A percentile compares a stretch with the other conserved stretches of the same genome.
Evolutionary conservation across 2,329 filamentous ascomycete species (phyloP).

Genomic region (Fusarium tjaetaba): DNA sequence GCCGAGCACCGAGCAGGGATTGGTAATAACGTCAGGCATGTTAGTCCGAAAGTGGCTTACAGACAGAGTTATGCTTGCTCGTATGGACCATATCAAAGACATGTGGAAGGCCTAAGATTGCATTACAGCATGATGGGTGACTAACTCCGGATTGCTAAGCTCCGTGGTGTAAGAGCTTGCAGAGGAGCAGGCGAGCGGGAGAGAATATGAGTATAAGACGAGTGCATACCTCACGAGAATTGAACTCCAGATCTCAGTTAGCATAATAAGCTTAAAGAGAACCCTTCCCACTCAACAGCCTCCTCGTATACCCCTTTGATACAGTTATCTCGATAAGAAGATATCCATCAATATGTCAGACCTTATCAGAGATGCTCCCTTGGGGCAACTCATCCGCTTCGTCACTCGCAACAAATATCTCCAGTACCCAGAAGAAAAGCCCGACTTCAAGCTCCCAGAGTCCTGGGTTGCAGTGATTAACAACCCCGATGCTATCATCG

Average conservation of each 20-base stretch:
- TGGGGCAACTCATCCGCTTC: slow-evolving; percentile 68
- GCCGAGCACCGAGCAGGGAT: slow-evolving; percentile 31
- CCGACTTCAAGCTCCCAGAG: slow-evolving; percentile 63
- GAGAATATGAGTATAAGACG: slow-evolving; percentile 31
- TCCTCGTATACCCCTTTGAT: neutral
- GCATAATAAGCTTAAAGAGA: slow-evolving; percentile 13
- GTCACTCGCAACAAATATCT: slow-evolving; percentile 62
- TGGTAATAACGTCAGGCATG: slow-evolving; percentile 37
- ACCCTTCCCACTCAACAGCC: neutral
- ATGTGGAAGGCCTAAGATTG: neutral
- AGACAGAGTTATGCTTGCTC: neutral
- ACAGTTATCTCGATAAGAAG: neutral
- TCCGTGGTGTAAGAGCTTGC: slow-evolving; percentile 7
- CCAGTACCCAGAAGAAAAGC: slow-evolving; percentile 68
- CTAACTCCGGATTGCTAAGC: slow-evolving; percentile 27
- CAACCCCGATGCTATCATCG: slow-evolving; percentile 39
- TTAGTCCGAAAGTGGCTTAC: slow-evolving; percentile 32
- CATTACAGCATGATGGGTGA: neutral
- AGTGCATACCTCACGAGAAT: neutral
- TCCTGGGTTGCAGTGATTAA: slow-evolving; percentile 50
- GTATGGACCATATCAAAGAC: neutral
- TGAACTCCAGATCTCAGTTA: neutral
- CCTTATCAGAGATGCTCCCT: slow-evolving; percentile 63
- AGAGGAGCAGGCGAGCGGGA: neutral
- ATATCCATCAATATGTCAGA: slow-evolving; percentile 41